Conservation (phyloP, 768 basidiomycete genomes). For the Russula foetens region DNA sequence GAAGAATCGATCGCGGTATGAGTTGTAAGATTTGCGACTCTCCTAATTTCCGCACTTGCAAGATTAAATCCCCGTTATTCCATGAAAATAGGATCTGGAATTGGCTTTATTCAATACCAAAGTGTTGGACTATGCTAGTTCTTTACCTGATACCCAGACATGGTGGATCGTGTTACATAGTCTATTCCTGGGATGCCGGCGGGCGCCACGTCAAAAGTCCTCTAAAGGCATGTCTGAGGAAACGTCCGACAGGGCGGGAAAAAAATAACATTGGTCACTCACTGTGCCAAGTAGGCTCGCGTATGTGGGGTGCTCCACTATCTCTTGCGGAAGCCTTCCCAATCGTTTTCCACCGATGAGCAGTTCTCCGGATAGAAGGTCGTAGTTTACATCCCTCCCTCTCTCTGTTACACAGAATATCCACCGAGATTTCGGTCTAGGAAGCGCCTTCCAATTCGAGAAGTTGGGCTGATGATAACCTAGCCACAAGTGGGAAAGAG, state of each 20-base stretch:
- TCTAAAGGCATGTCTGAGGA: neutral
- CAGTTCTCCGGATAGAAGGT: conserved; percentile 35
- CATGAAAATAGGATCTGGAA: neutral
- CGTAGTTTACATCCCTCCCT: conserved; percentile 26
- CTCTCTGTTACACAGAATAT: neutral
- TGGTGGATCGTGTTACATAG: neutral
- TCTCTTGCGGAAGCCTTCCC: conserved; percentile 31
- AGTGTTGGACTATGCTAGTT: neutral
- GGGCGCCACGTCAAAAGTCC: neutral
- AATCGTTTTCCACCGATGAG: conserved; percentile 35
- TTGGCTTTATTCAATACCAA: neutral
- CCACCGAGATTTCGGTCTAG: conserved; percentile 1
- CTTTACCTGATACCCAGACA: neutral
- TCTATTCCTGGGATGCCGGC: neutral
- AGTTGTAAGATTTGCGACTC: conserved; percentile 20
- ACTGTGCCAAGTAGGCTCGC: conserved; percentile 30
- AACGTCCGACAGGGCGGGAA: neutral
- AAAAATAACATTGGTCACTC: neutral
- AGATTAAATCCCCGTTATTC: neutral
- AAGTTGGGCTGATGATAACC: neutral
- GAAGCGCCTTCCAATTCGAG: neutral
- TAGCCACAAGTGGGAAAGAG: neutral
- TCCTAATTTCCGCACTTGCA: neutral
- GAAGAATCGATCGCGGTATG: conserved; percentile 27
- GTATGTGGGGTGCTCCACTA: conserved; percentile 30